Conservation (phyloP, 2,329 filamentous ascomycete genomes). For the Aspergillus sp. region DNA sequence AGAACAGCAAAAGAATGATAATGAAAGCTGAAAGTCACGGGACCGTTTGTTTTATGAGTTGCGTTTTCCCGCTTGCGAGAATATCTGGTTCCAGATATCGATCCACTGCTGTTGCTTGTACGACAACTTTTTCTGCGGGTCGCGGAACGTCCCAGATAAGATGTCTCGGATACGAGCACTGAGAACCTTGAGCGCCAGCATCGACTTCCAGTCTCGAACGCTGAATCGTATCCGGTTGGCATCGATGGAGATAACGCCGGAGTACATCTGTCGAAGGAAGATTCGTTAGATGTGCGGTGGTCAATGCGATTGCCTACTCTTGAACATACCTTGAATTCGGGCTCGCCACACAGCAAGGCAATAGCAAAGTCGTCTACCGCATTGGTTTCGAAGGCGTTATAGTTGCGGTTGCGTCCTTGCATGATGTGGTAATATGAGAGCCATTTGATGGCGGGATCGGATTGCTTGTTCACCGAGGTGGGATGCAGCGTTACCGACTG, state of each 20-base stretch:
- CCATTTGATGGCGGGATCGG: constrained; percentile 62
- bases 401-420: constrained; percentile 76
- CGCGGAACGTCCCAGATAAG: constrained; percentile 64
- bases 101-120: constrained; percentile 72
- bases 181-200: constrained; percentile 84
- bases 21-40: not conserved
- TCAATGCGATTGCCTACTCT: not conserved
- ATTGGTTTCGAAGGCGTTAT: constrained; percentile 88
- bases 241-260: constrained; percentile 83
- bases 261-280: constrained; percentile 62
- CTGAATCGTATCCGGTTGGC: constrained; percentile 83
- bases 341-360: constrained; percentile 81
- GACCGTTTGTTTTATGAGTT: not conserved
- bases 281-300: not conserved
- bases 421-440: constrained; percentile 97
- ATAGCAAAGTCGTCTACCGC: constrained; percentile 79
- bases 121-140: constrained; percentile 44
- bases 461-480: constrained; percentile 79
- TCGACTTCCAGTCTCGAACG: constrained; percentile 82
- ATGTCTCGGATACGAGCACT: constrained; percentile 73
- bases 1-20: not conserved
- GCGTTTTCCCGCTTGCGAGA: constrained; percentile 43
- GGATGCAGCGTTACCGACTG: constrained; percentile 85
- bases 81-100: constrained; percentile 71
- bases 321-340: constrained; percentile 71